Conservation (phyloP, 306 rosid species). For the Quercus parvula region DNA sequence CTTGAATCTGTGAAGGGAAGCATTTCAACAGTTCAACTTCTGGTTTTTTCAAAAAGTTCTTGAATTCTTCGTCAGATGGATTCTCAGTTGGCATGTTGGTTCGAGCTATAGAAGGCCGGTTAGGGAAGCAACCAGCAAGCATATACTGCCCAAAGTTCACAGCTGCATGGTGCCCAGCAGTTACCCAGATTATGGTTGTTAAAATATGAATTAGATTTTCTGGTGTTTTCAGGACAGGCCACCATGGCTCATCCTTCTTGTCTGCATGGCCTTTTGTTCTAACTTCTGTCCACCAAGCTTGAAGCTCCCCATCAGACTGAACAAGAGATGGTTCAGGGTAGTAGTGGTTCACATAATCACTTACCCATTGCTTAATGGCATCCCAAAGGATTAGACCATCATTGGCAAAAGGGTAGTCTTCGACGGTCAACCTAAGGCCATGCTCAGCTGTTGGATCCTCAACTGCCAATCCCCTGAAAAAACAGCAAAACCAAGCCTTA, state of each 20-base stretch:
- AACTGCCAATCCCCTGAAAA: slow-evolving; percentile 40
- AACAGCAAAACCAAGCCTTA: neutral
- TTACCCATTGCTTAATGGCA: slow-evolving; percentile 38
- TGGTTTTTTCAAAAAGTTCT: slow-evolving; percentile 28
- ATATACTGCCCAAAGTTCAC: slow-evolving; percentile 40
- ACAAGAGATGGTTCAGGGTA: slow-evolving; percentile 27
- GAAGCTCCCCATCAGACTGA: slow-evolving; percentile 40
- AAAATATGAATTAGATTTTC: slow-evolving; percentile 26
- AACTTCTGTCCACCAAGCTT: slow-evolving; percentile 51
- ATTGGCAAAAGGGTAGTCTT: too few relatives aligned
- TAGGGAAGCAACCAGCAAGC: slow-evolving; percentile 44
- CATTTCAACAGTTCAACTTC: slow-evolving; percentile 29
- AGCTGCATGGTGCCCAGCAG: slow-evolving; percentile 48
- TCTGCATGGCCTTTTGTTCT: slow-evolving; percentile 37
- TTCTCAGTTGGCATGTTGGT: slow-evolving; percentile 48
- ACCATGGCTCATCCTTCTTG: slow-evolving; percentile 42
- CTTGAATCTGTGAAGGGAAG: slow-evolving; percentile 50
- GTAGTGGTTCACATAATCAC: slow-evolving; percentile 43
- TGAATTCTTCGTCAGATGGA: slow-evolving; percentile 37
- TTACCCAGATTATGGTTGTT: slow-evolving; percentile 36
- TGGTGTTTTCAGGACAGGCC: slow-evolving; percentile 43
- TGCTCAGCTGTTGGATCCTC: slow-evolving; percentile 37
- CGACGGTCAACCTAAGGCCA: neutral
- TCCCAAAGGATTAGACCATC: slow-evolving; percentile 12
- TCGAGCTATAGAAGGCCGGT: slow-evolving; percentile 31